These are phyloP conservation scores for Colletotrichum orbiculare DNA, from an alignment of 2,329 filamentous ascomycete genomes.

Conservation along the genomic window DNA sequence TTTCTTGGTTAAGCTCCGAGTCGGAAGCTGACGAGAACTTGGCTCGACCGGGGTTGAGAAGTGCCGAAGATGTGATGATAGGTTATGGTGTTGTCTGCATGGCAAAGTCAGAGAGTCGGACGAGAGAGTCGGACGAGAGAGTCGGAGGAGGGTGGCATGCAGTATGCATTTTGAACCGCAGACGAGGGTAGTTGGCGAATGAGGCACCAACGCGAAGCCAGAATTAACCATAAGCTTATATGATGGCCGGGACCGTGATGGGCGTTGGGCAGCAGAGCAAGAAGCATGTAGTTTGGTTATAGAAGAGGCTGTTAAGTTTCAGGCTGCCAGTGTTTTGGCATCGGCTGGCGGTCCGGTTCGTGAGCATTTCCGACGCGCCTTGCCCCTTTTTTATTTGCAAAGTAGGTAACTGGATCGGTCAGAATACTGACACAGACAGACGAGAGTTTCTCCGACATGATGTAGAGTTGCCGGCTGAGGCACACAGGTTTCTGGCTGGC, in stretches of 20 bases:
- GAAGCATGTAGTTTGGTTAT: background rate
- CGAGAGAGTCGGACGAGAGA: too few species aligned
- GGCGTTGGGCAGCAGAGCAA: background rate
- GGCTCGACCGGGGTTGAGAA: background rate
- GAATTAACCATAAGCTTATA: slow-evolving; percentile 5
- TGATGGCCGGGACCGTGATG: background rate
- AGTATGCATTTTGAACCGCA: background rate
- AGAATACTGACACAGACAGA: too few species aligned
- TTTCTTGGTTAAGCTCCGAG: slow-evolving; percentile 18
- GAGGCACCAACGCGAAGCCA: background rate
- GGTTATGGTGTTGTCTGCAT: too few species aligned
- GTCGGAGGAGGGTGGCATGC: background rate
- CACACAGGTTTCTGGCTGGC: background rate
- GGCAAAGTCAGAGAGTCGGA: too few species aligned
- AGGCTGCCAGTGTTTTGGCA: background rate
- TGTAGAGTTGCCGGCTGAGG: slow-evolving; percentile 4
- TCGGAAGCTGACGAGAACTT: background rate
- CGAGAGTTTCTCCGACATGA: too few species aligned
- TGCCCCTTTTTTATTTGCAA: background rate
- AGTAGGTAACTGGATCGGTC: too few species aligned
- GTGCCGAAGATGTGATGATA: slow-evolving; percentile 2
- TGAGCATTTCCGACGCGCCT: slow-evolving; percentile 11
- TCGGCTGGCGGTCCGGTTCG: background rate
- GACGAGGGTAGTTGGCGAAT: slow-evolving; percentile 1
- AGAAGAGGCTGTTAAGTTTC: background rate